Evolutionary conservation across 2,329 filamentous ascomycete genomes (phyloP).

Genomic region (Chaetomium globosum): DNA sequence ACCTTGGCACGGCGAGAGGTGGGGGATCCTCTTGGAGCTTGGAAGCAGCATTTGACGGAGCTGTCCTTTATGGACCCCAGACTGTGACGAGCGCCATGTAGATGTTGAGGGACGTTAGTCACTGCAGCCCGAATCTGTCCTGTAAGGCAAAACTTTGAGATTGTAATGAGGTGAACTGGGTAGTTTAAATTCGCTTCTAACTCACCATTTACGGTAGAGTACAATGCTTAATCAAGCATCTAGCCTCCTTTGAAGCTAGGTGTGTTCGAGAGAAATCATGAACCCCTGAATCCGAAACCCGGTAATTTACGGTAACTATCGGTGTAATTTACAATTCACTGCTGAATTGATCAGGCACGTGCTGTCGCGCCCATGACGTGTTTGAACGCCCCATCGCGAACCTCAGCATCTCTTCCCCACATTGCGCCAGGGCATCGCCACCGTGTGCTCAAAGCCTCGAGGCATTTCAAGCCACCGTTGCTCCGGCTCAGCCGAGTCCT

Average conservation of each 20-base stretch:
- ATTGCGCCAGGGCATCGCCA: neutral
- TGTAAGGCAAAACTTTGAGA: neutral
- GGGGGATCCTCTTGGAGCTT: constrained; percentile 27
- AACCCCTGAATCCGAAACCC: neutral
- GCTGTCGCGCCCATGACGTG: constrained; percentile 30
- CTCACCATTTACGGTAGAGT: neutral
- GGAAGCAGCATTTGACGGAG: constrained; percentile 33
- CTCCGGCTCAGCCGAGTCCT: neutral
- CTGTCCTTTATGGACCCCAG: constrained; percentile 31
- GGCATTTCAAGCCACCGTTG: neutral
- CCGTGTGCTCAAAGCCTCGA: neutral
- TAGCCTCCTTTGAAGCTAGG: neutral
- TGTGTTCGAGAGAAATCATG: neutral
- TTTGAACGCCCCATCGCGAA: constrained; percentile 10
- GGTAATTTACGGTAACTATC: neutral
- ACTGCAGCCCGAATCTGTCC: neutral
- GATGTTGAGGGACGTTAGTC: neutral
- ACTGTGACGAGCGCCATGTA: neutral
- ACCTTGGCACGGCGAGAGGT: neutral
- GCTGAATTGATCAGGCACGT: constrained; percentile 20
- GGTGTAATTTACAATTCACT: neutral
- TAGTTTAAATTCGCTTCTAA: neutral
- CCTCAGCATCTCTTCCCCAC: constrained; percentile 1
- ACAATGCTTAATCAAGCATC: neutral
- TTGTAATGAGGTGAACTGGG: neutral